phyloP scores from a whole-genome alignment of 371 early-diverging fungal species.

The Apophysomyces trapeziformis region DNA sequence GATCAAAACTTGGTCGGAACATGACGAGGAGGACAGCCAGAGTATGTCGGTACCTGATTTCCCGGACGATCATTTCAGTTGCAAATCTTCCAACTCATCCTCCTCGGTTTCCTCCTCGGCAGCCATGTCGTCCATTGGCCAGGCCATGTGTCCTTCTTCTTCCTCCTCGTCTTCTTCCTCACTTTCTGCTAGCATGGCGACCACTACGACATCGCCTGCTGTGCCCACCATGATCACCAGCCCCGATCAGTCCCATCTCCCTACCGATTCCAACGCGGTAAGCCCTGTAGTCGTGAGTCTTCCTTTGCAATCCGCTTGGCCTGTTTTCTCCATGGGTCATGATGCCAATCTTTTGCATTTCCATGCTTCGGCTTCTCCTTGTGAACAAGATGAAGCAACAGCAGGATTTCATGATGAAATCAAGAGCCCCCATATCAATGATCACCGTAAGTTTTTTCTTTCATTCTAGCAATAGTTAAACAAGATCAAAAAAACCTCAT shows the following conservation, averaged over 20 bases:
- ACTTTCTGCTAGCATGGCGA: too few relatives aligned
- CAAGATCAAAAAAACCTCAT: too few relatives aligned
- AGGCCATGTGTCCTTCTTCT: too few relatives aligned
- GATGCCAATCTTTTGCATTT: not conserved
- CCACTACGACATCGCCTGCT: too few relatives aligned
- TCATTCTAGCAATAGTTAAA: not conserved
- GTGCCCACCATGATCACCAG: too few relatives aligned
- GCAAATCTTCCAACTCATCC: not conserved
- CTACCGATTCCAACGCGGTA: not conserved
- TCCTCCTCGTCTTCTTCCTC: too few relatives aligned
- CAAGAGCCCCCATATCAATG: not conserved
- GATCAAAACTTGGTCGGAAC: constrained; percentile 1
- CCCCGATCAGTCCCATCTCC: not conserved
- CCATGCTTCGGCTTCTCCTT: not conserved
- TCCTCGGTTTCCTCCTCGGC: constrained; percentile 1
- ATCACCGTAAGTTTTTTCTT: not conserved
- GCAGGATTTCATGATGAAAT: too few relatives aligned
- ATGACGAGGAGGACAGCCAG: not conserved
- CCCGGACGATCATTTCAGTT: constrained; percentile 6
- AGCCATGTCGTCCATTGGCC: not conserved
- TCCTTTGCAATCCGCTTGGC: not conserved
- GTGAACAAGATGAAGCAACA: not conserved
- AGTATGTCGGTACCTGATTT: constrained; percentile 1
- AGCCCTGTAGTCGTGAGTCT: not conserved
- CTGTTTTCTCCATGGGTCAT: not conserved